Base-by-base conservation (phyloP, 78 protist species). In the Dictyostelium citrinum region DNA sequence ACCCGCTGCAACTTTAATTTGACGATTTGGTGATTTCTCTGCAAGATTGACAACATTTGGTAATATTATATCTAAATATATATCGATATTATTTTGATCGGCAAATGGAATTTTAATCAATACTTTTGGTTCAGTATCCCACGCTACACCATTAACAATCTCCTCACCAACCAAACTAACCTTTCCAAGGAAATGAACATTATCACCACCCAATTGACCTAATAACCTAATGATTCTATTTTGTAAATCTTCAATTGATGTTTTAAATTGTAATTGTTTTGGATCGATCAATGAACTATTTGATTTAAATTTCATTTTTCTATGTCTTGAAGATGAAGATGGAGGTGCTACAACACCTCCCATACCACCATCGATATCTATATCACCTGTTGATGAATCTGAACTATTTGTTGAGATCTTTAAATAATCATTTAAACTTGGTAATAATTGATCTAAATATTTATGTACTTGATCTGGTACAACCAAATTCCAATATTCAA, bases 1-100 rank as follows among this genome's bases (percentile, higher is more conserved):
- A 33, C 97, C 79, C 29, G 98, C 96, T 1, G 97, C 97, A 1
- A 95, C 93, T 60, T 96, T 96, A 35, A 97, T 91, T 17, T 95
- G 96, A 16, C 97, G 91, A 39, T 88, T 95, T 4, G 83, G 33
- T 22, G 97, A 49, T 6, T 17, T n/a, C 46, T 33, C 77, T 27
- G 98, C 97, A 4, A 97, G 81, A 29, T 61, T 83, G 0, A 93
- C 90, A 9, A 98, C 64, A 1, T 77, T 68, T 41, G 97, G 97
- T 27, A 97, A 76, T 0, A 95, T 5, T 10, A 77, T 16, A 61
- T 97, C 98, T 11, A 95, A 7, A 80, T 39, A 5, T 1, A 58
- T 49, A 35, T 37, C 41, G 0, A 77, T 41, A 70, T 27, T 12
- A 29, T 45, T 76, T 27, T 74, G 78, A 60, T 95, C 98, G 3